These are phyloP conservation scores for Clavispora fructus DNA, from an alignment of 805 yeast species.

Conservation along the genomic window DNA sequence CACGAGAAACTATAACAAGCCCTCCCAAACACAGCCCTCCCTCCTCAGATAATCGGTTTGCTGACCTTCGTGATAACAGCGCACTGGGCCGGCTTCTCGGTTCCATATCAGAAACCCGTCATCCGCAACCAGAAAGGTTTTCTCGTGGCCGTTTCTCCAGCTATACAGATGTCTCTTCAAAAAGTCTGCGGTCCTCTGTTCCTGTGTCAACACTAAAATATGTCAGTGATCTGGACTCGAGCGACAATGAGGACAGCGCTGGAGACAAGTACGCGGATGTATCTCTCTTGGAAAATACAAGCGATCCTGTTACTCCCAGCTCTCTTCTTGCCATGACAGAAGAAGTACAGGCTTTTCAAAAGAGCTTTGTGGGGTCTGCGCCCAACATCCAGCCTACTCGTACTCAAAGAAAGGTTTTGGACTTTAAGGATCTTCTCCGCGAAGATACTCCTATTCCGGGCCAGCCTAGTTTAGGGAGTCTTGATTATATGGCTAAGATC, in stretches of 20 bases:
- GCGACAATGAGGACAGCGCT: slow-evolving; percentile 11
- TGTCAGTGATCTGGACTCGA: slow-evolving; percentile 22
- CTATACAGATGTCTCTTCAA: neutral
- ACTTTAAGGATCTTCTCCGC: slow-evolving; percentile 24
- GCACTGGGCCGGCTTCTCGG: neutral
- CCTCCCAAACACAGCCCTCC: neutral
- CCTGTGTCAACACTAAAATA: slow-evolving; percentile 7
- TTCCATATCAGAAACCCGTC: neutral
- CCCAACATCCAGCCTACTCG: slow-evolving; percentile 15
- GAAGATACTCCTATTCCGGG: slow-evolving; percentile 1
- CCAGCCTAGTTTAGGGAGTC: slow-evolving; percentile 3
- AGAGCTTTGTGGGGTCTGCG: neutral
- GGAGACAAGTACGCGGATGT: slow-evolving; percentile 5
- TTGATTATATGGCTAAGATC: slow-evolving; percentile 22
- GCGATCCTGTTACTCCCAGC: neutral
- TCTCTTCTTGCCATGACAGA: slow-evolving; percentile 9
- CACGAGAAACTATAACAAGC: neutral
- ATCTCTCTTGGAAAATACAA: neutral
- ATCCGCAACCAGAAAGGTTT: neutral
- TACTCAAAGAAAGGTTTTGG: slow-evolving; percentile 31
- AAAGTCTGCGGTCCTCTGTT: neutral
- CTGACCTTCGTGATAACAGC: neutral
- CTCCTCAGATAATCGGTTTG: slow-evolving; percentile 3
- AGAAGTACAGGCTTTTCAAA: neutral
- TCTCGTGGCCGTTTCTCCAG: neutral